Evolutionary conservation across 2,329 filamentous ascomycete species (phyloP).

Genomic region (Parasarocladium wereldwijsianum): DNA sequence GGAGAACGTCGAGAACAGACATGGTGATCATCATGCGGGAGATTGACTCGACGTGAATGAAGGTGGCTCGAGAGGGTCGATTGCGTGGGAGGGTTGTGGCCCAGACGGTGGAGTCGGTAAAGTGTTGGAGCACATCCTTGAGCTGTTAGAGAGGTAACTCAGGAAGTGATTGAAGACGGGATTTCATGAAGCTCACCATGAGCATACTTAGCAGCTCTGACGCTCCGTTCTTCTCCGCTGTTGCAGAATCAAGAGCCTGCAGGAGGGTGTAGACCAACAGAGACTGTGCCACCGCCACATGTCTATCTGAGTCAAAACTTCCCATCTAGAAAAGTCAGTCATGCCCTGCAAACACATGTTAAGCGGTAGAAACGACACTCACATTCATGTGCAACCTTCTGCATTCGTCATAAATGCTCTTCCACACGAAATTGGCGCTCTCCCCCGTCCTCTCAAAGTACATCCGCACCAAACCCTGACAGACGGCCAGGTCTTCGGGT

Average conservation of each 20-base stretch:
- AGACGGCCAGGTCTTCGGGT: constrained; percentile 7
- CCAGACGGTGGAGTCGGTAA: not conserved
- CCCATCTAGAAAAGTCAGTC: constrained; percentile 6
- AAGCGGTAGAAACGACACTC: not conserved
- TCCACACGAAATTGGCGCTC: constrained; percentile 9
- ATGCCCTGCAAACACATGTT: no score
- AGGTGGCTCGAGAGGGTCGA: not conserved
- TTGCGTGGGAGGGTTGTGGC: not conserved
- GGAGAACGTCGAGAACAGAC: constrained; percentile 7
- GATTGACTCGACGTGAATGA: constrained; percentile 5
- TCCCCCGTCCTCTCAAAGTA: constrained; percentile 7
- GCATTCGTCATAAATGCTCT: constrained; percentile 8
- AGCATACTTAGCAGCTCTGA: not conserved
- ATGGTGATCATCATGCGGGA: constrained; percentile 7
- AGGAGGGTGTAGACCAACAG: not conserved
- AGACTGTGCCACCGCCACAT: constrained; percentile 1
- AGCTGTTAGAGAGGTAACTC: not conserved
- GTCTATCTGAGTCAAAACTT: constrained; percentile 4
- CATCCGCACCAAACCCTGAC: constrained; percentile 7
- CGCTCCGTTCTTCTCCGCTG: constrained; percentile 1
- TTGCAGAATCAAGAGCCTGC: constrained; percentile 1
- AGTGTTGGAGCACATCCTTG: not conserved
- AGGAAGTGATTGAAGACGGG: no score
- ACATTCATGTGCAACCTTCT: constrained; percentile 7
- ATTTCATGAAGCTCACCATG: constrained; percentile 2